Evolutionary conservation across 2,329 filamentous ascomycete genomes (phyloP).

Genomic region (Aspergillus melleus): DNA sequence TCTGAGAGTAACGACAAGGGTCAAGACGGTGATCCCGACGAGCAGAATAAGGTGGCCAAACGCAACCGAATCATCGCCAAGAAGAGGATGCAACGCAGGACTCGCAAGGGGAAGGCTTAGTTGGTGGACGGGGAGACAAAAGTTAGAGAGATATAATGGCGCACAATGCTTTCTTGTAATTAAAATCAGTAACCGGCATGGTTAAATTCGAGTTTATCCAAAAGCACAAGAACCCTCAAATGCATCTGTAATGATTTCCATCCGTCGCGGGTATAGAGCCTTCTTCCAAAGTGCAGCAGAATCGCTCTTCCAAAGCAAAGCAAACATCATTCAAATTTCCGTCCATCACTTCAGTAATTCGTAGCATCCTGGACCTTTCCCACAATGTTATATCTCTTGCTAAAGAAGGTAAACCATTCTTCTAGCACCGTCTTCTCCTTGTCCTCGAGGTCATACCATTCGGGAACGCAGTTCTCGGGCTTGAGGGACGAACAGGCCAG

Average conservation of each 20-base stretch:
- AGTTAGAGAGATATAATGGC: slow-evolving; percentile 11
- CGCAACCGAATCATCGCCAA: slow-evolving; percentile 79
- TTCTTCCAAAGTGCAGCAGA: background rate
- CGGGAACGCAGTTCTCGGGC: slow-evolving; percentile 73
- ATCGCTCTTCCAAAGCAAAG: too few relatives aligned
- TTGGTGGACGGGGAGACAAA: slow-evolving; percentile 6
- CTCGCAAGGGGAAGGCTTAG: slow-evolving; percentile 54
- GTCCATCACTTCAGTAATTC: slow-evolving; percentile 29
- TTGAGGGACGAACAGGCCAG: slow-evolving; percentile 85
- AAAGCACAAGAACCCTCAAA: slow-evolving; percentile 6
- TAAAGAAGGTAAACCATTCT: slow-evolving; percentile 96
- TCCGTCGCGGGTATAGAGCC: slow-evolving; percentile 10
- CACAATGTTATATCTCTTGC: slow-evolving; percentile 87
- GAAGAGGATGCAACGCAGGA: slow-evolving; percentile 72
- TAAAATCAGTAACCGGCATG: background rate
- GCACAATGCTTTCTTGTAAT: slow-evolving; percentile 12
- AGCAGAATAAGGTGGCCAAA: slow-evolving; percentile 58
- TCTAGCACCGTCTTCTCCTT: slow-evolving; percentile 82
- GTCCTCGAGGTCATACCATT: slow-evolving; percentile 80
- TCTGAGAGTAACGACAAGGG: slow-evolving; percentile 23
- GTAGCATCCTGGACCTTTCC: slow-evolving; percentile 45
- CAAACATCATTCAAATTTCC: background rate
- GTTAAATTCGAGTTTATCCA: background rate
- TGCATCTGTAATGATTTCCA: slow-evolving; percentile 14
- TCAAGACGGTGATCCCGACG: slow-evolving; percentile 31